Percentiles rank a stretch among this genome's conserved stretches.
Evolutionary conservation across 2,329 filamentous ascomycete species (phyloP).

Genomic region (Hypoxylon sp.): DNA sequence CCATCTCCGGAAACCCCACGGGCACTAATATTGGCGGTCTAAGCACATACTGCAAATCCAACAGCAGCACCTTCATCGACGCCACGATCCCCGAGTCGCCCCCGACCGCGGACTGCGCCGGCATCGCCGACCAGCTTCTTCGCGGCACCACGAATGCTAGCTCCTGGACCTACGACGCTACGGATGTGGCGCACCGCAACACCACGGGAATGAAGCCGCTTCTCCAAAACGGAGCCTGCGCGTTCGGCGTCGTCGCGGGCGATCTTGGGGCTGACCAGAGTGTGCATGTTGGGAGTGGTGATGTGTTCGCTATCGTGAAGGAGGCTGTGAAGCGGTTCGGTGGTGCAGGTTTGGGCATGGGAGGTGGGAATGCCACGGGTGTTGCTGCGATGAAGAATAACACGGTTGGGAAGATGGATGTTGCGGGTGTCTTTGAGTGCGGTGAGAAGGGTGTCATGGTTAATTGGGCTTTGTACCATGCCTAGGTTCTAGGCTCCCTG

Average conservation of each 20-base stretch:
- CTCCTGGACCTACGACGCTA: background rate
- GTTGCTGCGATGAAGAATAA: background rate
- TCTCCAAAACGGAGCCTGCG: conserved; percentile 8
- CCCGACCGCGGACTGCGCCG: conserved; percentile 13
- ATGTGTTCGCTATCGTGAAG: conserved; percentile 1
- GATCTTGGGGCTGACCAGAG: background rate
- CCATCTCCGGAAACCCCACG: background rate
- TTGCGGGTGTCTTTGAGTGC: conserved; percentile 12
- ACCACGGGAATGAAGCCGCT: background rate
- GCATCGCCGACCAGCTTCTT: conserved; percentile 5
- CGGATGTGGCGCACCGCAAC: conserved; percentile 2
- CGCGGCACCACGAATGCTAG: background rate
- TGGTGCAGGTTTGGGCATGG: conserved; percentile 1
- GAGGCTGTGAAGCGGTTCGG: too few relatives aligned
- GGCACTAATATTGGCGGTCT: too few relatives aligned
- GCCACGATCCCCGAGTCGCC: conserved; percentile 8
- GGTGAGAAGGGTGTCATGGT: conserved; percentile 3
- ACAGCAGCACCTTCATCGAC: conserved; percentile 13
- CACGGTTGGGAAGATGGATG: background rate
- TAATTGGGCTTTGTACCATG: conserved; percentile 18
- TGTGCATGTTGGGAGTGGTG: conserved; percentile 2
- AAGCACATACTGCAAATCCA: conserved; percentile 4
- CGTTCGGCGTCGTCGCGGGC: conserved; percentile 10
- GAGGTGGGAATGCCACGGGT: background rate
- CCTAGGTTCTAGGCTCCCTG: background rate